Evolutionary conservation across 1,284 basidiomycete species (phyloP).

Genomic region (Heterobasidion parviporum): DNA sequence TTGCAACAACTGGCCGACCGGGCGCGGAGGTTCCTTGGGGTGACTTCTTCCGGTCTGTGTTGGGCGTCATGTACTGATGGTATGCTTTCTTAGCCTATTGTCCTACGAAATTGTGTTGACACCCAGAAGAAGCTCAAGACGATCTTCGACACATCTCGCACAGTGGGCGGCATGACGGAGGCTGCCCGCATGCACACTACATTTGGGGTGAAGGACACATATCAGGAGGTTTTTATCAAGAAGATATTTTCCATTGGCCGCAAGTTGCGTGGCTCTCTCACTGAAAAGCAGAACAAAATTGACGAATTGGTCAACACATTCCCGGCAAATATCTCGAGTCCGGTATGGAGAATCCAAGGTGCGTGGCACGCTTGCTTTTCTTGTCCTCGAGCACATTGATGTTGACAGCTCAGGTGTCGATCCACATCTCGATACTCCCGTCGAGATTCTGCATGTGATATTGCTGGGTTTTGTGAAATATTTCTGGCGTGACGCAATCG

Average conservation of each 20-base stretch:
- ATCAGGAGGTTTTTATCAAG: background rate
- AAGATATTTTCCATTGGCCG: background rate
- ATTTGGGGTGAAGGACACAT: background rate
- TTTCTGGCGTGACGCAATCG: constrained; percentile 25
- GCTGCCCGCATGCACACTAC: background rate
- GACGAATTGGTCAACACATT: background rate
- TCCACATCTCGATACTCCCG: constrained; percentile 24
- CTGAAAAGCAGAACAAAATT: background rate
- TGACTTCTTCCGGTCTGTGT: too few species aligned
- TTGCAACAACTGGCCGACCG: too few species aligned
- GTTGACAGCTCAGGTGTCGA: constrained; percentile 18
- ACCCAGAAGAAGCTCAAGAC: background rate
- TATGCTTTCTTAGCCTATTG: too few species aligned
- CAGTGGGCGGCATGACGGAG: background rate
- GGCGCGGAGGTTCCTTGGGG: too few species aligned
- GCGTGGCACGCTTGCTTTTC: background rate
- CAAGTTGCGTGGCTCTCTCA: background rate
- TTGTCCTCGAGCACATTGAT: background rate
- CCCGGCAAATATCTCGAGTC: constrained; percentile 7
- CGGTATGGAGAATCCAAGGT: constrained; percentile 14
- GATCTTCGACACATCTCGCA: background rate
- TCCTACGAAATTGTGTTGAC: background rate
- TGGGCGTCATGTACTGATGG: too few species aligned
- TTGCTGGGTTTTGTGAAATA: constrained; percentile 29
- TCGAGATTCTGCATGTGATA: constrained; percentile 28